phyloP scores from a whole-genome alignment of 331 rosid genomes.

The Malus hybrid region DNA sequence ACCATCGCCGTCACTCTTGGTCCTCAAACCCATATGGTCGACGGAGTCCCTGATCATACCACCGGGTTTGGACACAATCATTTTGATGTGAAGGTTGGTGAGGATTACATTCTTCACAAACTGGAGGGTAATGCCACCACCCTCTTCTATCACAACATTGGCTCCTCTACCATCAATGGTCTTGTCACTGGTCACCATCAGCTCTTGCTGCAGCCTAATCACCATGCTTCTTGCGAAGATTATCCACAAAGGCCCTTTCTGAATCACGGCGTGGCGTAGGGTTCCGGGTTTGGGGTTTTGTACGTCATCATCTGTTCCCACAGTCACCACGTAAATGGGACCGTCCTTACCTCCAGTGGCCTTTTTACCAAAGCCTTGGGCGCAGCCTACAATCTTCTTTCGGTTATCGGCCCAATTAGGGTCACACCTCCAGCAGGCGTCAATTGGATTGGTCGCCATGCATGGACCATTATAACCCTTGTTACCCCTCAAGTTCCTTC shows the following conservation, averaged over 20 bases:
- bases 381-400: slow-evolving; percentile 51
- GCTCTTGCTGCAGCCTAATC: slow-evolving; percentile 51
- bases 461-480: slow-evolving; percentile 22
- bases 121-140: slow-evolving; percentile 68
- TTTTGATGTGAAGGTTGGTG: slow-evolving; percentile 39
- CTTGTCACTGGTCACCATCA: slow-evolving; percentile 48
- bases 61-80: slow-evolving; percentile 31
- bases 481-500: slow-evolving; percentile 24
- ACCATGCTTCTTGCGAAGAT: slow-evolving; percentile 45
- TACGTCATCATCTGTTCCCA: slow-evolving; percentile 45
- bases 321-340: slow-evolving; percentile 39
- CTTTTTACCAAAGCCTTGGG: slow-evolving; percentile 54
- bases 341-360: slow-evolving; percentile 62
- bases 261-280: slow-evolving; percentile 60
- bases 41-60: slow-evolving; percentile 44
- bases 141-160: slow-evolving; percentile 35
- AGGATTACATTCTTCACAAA: slow-evolving; percentile 59
- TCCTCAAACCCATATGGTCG: slow-evolving; percentile 46
- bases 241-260: slow-evolving; percentile 57
- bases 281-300: slow-evolving; percentile 52
- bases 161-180: slow-evolving; percentile 77
- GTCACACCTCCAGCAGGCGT: slow-evolving; percentile 82
- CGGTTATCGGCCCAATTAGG: slow-evolving; percentile 57
- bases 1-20: slow-evolving; percentile 68
- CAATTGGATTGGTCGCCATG: slow-evolving; percentile 64